phyloP scores from a whole-genome alignment of 192 early-diverging fungal genomes.

The Diversispora eburnea region DNA sequence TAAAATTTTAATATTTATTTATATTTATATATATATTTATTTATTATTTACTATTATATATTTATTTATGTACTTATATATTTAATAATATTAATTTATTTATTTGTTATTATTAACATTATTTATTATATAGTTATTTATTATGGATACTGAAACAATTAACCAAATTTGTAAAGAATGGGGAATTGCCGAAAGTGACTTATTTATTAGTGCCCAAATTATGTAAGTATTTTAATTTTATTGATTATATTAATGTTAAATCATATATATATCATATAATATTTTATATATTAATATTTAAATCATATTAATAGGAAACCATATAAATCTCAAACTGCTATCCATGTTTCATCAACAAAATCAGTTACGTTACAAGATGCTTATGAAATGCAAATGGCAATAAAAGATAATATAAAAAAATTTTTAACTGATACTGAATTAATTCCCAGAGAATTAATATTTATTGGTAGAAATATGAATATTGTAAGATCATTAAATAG shows the following conservation, averaged over 20 bases:
- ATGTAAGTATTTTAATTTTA: too few relatives aligned
- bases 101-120: background rate
- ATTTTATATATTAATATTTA: too few relatives aligned
- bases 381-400: conserved; percentile 70
- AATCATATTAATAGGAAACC: conserved; percentile 56
- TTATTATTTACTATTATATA: background rate
- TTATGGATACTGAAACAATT: conserved; percentile 60
- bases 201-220: conserved; percentile 50
- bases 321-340: conserved; percentile 50
- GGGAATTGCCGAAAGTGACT: conserved; percentile 63
- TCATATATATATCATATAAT: too few relatives aligned
- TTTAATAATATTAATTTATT: background rate
- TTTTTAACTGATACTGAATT: conserved; percentile 67
- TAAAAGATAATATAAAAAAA: conserved; percentile 67
- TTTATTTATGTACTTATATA: too few relatives aligned
- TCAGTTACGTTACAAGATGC: conserved; percentile 49
- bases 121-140: conserved; percentile 1
- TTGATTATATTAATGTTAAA: too few relatives aligned
- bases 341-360: conserved; percentile 40
- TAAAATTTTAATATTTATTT: conserved; percentile 12
- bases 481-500: conserved; percentile 84
- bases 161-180: conserved; percentile 63
- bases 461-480: conserved; percentile 86
- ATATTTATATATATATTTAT: too few relatives aligned
- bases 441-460: conserved; percentile 86